Base-by-base conservation (phyloP, 257 asterid genomes). In the Dorcoceras hygrometricum region DNA sequence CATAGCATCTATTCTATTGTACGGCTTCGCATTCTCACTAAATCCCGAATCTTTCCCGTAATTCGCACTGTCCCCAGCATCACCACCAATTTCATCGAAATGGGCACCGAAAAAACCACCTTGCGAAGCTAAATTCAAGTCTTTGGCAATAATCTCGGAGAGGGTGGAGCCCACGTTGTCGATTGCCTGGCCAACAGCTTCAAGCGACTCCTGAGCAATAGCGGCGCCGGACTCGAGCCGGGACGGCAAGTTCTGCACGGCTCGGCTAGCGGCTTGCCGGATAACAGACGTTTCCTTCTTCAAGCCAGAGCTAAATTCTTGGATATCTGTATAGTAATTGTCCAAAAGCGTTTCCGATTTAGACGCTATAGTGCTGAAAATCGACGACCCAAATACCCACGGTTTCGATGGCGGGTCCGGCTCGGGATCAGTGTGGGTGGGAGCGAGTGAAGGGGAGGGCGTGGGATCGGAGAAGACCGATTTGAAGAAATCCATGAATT, bases 171-270 rank as follows among this genome's bases (percentile, higher is more conserved):
- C 88, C 31, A 86, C 82, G 78, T 77, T 82, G 73, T 87, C 96
- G 69, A 92, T 83, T 12, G 85, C 95, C 75, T 87, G 91, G 6
- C 95, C 98, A 32, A 89, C 91, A 43, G 95, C 84, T 56, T 92
- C 95, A 0, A 92, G 88, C 26, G 97, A 86, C 57, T 83, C 89
- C 77, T 89, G 97, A 10, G 96, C 96, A 55, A 84, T 82, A 75
- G 95, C 91, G 78, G 95, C 91, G 28, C 91, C 90, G 14, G 97
- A 80, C 75, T 92, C 96, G 32, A 92, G 83, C 56, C 89, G 83
- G 12, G 83, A 80, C 6, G 98, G 96, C 22, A 91, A 83, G 59
- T 87, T 87, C 19, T 73, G 74, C 4, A 91, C 95, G 62, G 85
- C 96, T 12, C 91, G 96, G 81, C 75, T 76, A 11, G 97, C 95